phyloP scores from a whole-genome alignment of 1,284 basidiomycete species.

The Ceratobasidium sp. region DNA sequence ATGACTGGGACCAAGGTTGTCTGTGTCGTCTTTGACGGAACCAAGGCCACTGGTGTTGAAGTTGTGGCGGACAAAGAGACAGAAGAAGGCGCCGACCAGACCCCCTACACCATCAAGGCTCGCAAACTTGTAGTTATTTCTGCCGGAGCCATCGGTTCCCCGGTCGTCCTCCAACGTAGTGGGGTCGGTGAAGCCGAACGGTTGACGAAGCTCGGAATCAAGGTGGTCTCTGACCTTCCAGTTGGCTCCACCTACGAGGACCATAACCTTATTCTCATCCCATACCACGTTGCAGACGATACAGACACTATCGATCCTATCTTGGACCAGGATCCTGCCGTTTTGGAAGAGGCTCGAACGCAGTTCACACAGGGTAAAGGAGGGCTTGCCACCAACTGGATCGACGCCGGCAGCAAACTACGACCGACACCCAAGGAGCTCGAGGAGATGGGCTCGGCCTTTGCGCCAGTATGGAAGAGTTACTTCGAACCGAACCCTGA shows the following conservation, averaged over 20 bases:
- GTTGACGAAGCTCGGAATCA: conserved; percentile 54
- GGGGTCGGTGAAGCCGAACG: conserved; percentile 57
- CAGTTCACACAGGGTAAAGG: conserved; percentile 30
- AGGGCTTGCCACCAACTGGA: conserved; percentile 20
- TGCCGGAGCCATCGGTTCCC: conserved; percentile 51
- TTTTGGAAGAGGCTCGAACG: conserved; percentile 11
- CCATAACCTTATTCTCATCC: conserved; percentile 42
- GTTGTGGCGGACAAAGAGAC: conserved; percentile 15
- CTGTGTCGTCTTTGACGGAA: conserved; percentile 21
- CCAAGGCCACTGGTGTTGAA: conserved; percentile 31
- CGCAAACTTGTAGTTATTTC: conserved; percentile 35
- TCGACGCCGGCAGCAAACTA: conserved; percentile 59
- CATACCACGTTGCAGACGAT: conserved; percentile 23
- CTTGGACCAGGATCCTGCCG: conserved; percentile 6
- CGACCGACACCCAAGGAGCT: conserved; percentile 57
- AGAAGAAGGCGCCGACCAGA: conserved; percentile 14
- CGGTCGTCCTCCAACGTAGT: conserved; percentile 62
- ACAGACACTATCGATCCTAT: conserved; percentile 26
- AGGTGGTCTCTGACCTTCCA: conserved; percentile 56
- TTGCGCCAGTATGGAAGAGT: conserved; percentile 54
- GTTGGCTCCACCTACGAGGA: conserved; percentile 65
- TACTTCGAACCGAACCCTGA: conserved; percentile 57
- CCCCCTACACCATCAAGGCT: conserved; percentile 21
- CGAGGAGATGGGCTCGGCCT: conserved; percentile 55
- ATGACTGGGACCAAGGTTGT: conserved; percentile 18